Evolutionary conservation across 192 early-diverging fungal genomes (phyloP).

Genomic region (Coemansia sp.): DNA sequence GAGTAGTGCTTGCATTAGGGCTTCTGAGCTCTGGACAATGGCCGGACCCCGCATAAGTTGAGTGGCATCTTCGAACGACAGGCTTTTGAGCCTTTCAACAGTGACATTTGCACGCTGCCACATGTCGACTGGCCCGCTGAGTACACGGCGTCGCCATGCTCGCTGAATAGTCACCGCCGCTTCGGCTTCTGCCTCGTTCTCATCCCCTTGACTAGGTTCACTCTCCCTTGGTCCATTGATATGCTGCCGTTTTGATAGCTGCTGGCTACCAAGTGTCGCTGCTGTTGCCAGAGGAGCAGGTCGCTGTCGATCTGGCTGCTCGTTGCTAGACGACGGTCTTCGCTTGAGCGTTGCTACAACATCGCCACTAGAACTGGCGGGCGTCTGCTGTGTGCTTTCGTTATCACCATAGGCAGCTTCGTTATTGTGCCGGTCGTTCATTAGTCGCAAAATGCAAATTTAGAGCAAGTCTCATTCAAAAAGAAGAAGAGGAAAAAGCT

Average conservation of each 20-base stretch:
- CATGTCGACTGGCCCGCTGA: slow-evolving; percentile 7
- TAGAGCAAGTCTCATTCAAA: not conserved
- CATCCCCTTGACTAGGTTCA: not conserved
- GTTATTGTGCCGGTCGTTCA: not conserved
- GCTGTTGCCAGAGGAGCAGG: not conserved
- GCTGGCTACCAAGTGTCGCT: not conserved
- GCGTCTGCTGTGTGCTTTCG: not conserved
- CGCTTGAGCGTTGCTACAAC: not conserved
- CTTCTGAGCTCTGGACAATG: slow-evolving; percentile 21
- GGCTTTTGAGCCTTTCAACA: slow-evolving; percentile 17
- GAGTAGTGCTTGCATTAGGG: slow-evolving; percentile 24
- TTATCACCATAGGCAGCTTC: not conserved
- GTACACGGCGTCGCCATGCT: slow-evolving; percentile 21
- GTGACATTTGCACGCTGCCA: slow-evolving; percentile 28
- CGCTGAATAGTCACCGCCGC: slow-evolving; percentile 36
- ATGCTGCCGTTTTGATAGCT: not conserved
- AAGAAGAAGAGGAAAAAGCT: not conserved
- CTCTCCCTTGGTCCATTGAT: not conserved
- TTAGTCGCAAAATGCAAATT: not conserved
- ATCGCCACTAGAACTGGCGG: not conserved
- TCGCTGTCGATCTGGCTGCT: not conserved
- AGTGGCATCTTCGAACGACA: slow-evolving; percentile 37
- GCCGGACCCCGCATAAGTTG: slow-evolving; percentile 27
- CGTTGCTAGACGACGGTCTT: not conserved
- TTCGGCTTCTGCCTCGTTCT: not conserved